Evolutionary conservation across 805 yeast species (phyloP).

Genomic region (Starmerella tilneyi): DNA sequence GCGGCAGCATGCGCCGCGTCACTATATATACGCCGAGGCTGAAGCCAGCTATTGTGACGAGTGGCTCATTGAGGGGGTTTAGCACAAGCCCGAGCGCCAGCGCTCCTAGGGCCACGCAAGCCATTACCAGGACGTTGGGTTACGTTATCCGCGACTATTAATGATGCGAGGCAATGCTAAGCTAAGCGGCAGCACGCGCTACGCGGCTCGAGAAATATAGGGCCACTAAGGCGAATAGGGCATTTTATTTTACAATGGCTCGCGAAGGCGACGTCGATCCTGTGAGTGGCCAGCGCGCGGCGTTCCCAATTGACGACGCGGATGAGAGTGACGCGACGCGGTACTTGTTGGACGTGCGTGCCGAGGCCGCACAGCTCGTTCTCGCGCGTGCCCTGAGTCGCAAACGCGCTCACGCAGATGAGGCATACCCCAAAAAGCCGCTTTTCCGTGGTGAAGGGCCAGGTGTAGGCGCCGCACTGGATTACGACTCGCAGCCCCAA

Average conservation of each 20-base stretch:
- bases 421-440: neutral
- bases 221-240: too few species aligned
- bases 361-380: slow-evolving; percentile 15
- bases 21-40: slow-evolving; percentile 15
- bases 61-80: slow-evolving; percentile 17
- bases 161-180: neutral
- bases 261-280: slow-evolving; percentile 14
- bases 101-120: slow-evolving; percentile 10
- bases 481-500: slow-evolving; percentile 1
- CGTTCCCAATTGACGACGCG: slow-evolving; percentile 26
- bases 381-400: slow-evolving; percentile 3
- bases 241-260: too few species aligned
- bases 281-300: slow-evolving; percentile 21
- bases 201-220: too few species aligned
- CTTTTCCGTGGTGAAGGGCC: neutral
- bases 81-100: slow-evolving; percentile 17
- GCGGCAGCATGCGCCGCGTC: slow-evolving; percentile 21
- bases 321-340: slow-evolving; percentile 6
- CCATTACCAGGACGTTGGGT: neutral
- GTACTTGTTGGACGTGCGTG: slow-evolving; percentile 17
- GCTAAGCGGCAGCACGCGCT: neutral
- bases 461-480: neutral
- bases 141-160: neutral
- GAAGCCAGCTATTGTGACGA: slow-evolving; percentile 19
- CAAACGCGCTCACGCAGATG: neutral